Percentiles rank a stretch among this genome's conserved stretches.
Conservation (phyloP, 805 yeast genomes). For the Dipodascopsis tothii region DNA sequence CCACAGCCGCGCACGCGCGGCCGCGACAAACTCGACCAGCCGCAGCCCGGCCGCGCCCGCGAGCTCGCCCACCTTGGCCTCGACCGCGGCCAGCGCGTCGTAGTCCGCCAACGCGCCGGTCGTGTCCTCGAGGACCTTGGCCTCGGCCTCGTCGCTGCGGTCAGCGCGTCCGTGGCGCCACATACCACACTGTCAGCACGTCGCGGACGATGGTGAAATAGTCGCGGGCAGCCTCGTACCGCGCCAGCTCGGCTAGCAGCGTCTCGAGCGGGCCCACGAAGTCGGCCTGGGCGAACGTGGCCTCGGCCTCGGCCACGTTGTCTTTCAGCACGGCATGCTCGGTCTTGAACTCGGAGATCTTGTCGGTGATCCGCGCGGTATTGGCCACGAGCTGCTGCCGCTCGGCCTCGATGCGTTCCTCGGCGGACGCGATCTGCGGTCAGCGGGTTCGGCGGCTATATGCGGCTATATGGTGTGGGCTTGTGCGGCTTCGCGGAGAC, state of each 20-base stretch:
- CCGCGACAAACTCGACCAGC: slow-evolving; percentile 7
- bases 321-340: slow-evolving; percentile 5
- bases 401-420: slow-evolving; percentile 6
- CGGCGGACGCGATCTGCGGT: slow-evolving; percentile 9
- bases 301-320: slow-evolving; percentile 2
- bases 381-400: slow-evolving; percentile 1
- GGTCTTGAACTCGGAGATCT: not conserved
- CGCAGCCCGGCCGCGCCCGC: too few relatives aligned
- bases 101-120: slow-evolving; percentile 4
- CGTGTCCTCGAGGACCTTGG: slow-evolving; percentile 1
- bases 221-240: slow-evolving; percentile 8
- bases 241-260: slow-evolving; percentile 5
- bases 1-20: slow-evolving; percentile 6
- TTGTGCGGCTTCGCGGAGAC: too few relatives aligned
- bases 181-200: slow-evolving; percentile 8
- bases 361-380: slow-evolving; percentile 4
- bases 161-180: not conserved
- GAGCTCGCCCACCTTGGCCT: not conserved
- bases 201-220: slow-evolving; percentile 6
- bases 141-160: slow-evolving; percentile 6
- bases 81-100: slow-evolving; percentile 2
- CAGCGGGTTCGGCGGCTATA: too few relatives aligned
- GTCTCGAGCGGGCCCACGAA: slow-evolving; percentile 8
- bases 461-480: too few relatives aligned
- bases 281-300: slow-evolving; percentile 1